These are phyloP conservation scores for Pholiota adiposa DNA, from an alignment of 1,284 basidiomycete genomes.

Conservation along the genomic window DNA sequence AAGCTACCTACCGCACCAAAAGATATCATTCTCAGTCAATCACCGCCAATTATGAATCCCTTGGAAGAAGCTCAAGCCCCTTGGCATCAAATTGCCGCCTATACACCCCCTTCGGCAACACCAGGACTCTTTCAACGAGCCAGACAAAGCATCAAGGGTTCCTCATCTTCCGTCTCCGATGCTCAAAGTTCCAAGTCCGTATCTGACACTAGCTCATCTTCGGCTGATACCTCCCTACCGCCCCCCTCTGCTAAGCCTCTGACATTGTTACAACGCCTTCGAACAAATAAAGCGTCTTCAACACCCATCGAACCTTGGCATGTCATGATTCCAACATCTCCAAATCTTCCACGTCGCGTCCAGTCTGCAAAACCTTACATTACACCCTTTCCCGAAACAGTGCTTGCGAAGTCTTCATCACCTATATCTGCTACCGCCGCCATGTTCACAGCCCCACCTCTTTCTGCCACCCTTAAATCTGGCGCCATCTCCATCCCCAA, in stretches of 20 bases:
- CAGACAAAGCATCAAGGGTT: neutral
- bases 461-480: neutral
- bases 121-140: slow-evolving; percentile 5
- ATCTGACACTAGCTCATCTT: slow-evolving; percentile 1
- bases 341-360: neutral
- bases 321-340: neutral
- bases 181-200: neutral
- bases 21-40: neutral
- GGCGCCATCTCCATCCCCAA: neutral
- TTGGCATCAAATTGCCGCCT: neutral
- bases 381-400: neutral
- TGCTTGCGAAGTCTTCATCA: neutral
- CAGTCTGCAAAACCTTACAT: neutral
- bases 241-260: neutral
- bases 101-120: neutral
- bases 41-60: neutral
- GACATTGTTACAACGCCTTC: slow-evolving; percentile 1
- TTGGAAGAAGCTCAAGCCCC: neutral
- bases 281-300: neutral
- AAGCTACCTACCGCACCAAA: neutral
- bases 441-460: neutral
- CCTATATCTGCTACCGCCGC: neutral
- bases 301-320: neutral
- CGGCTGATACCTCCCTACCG: neutral
- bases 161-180: slow-evolving; percentile 1